Percentiles rank a stretch among this genome's conserved stretches.
Conservation (phyloP, 495 filamentous ascomycete genomes). For the Letharia lupina region DNA sequence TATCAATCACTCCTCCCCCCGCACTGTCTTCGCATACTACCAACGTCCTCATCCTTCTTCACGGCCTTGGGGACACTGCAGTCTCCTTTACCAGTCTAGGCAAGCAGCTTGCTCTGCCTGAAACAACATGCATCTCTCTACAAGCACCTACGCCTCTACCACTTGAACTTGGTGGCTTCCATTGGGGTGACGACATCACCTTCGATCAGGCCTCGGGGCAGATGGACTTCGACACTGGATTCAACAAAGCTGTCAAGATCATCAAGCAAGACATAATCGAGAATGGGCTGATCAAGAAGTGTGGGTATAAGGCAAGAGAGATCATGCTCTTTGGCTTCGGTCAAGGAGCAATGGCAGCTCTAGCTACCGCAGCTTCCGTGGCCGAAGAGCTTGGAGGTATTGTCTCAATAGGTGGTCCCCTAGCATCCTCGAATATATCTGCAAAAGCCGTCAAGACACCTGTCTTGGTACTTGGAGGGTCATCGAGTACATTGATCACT, state of each 20-base stretch:
- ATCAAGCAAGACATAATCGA: slow-evolving; percentile 51
- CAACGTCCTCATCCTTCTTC: slow-evolving; percentile 78
- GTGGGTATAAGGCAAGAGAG: slow-evolving; percentile 59
- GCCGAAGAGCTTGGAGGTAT: slow-evolving; percentile 45
- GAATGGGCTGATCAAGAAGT: slow-evolving; percentile 53
- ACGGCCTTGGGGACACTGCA: slow-evolving; percentile 79
- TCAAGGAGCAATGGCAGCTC: slow-evolving; percentile 74
- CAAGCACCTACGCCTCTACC: slow-evolving; percentile 68
- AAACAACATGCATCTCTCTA: slow-evolving; percentile 68
- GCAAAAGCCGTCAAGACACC: slow-evolving; percentile 59
- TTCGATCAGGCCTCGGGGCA: slow-evolving; percentile 54
- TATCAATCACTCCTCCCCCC: slow-evolving; percentile 40
- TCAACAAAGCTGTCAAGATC: slow-evolving; percentile 44
- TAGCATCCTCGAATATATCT: slow-evolving; percentile 44
- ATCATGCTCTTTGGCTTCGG: slow-evolving; percentile 78
- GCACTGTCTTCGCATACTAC: slow-evolving; percentile 27
- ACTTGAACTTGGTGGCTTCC: slow-evolving; percentile 65
- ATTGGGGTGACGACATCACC: slow-evolving; percentile 87
- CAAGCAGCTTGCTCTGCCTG: slow-evolving; percentile 64
- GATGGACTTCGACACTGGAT: slow-evolving; percentile 74
- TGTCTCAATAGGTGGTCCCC: slow-evolving; percentile 66
- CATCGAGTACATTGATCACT: slow-evolving; percentile 53
- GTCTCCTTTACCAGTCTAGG: slow-evolving; percentile 63
- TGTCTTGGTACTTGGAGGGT: slow-evolving; percentile 61
- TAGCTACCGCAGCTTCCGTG: slow-evolving; percentile 44